Evolutionary conservation across 108 stramenopile genomes (phyloP), one percentile per base, ranked within the genome.

Genomic region (Conticribra guillardii): DNA sequence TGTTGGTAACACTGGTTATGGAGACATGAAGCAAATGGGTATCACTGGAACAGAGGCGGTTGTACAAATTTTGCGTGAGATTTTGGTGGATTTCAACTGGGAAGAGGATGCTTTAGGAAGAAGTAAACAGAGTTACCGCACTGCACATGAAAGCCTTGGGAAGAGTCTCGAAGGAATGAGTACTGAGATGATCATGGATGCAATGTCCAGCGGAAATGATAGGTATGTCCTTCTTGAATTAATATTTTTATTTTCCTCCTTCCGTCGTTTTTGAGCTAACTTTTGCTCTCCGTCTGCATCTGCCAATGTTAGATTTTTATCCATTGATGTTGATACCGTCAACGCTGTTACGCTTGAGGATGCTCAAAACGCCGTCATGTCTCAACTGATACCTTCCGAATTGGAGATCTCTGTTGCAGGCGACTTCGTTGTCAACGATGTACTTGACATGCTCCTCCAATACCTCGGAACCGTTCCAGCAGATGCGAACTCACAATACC

Each of bases 11-110:
- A 84, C 88, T 51, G 94, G 94, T 41, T 92, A 87, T 67, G 90
- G 93, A 17, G 89, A 91, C 24, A 71, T 83, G 19, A 79, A 89
- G 23, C 80, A 90, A 63, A 71, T 89, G 34, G 96, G 95, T 26
- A 94, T 97, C 30, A 95, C 91, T 32, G 97, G 97, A 62, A 94
- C 95, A 23, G 97, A 98, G 80, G 87, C 96, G 0, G 96, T 94
- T 0, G 71, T 98, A 81, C 93, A 99, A 78, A 84, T 99, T 60
- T 82, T 96, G 48, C 85, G 97, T 51, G 92, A 95, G 62, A 96
- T 99, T 51, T 73, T 99, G 50, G 79, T 89, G 29, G 90, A 92
- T 19, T 99, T 97, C 84, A 88, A 90, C 27, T 99, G 96, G 96
- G 98, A 99, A 71, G 84, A 87, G 33, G 98, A 99, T 79, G 98